phyloP scores from a whole-genome alignment of 371 early-diverging fungal species.

The Globomyces sp. region DNA sequence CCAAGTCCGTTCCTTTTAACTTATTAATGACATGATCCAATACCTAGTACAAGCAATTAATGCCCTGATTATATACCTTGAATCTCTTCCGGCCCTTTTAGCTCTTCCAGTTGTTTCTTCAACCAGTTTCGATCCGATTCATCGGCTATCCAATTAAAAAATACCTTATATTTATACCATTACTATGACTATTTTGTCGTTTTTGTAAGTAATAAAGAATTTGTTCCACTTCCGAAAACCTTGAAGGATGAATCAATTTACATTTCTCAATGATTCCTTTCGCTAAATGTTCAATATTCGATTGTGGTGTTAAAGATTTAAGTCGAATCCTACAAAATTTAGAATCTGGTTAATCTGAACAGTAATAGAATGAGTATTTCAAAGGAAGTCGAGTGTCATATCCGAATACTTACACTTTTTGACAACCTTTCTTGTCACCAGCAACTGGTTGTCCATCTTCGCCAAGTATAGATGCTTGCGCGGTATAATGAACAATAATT shows the following conservation, averaged over 20 bases:
- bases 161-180: neutral
- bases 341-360: neutral
- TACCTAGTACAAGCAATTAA: neutral
- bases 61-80: neutral
- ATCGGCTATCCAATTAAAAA: constrained; percentile 2
- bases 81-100: constrained; percentile 5
- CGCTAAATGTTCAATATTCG: constrained; percentile 39
- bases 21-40: constrained; percentile 5
- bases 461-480: constrained; percentile 40
- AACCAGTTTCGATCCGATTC: constrained; percentile 25
- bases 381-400: neutral
- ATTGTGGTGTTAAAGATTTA: constrained; percentile 29
- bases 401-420: constrained; percentile 43
- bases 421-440: constrained; percentile 40
- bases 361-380: neutral
- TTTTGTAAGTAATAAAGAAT: constrained; percentile 40
- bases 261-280: constrained; percentile 49
- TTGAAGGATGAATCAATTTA: constrained; percentile 48
- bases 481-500: constrained; percentile 48
- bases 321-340: constrained; percentile 33
- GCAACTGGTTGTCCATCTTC: constrained; percentile 43
- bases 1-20: constrained; percentile 6
- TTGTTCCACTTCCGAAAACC: constrained; percentile 40
- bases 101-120: constrained; percentile 27
- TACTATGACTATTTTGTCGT: constrained; percentile 23